These are phyloP conservation scores for Populus tomentosa DNA, from an alignment of 441 rosid genomes.

Conservation along the genomic window DNA sequence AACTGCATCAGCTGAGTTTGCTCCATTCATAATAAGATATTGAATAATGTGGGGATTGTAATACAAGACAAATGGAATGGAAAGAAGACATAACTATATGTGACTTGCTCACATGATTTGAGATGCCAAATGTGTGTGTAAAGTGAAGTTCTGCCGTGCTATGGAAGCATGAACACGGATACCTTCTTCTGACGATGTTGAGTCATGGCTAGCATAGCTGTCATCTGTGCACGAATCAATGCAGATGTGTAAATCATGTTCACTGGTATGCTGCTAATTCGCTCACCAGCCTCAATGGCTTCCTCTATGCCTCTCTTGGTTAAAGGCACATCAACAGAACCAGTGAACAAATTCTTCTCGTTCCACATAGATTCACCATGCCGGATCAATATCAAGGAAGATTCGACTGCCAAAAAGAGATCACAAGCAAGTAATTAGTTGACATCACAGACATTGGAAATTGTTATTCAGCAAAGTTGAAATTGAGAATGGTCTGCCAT, in stretches of 20 bases:
- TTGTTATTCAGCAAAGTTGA: background rate
- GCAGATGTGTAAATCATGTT: conserved; percentile 74
- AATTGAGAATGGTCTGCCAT: background rate
- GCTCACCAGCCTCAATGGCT: conserved; percentile 81
- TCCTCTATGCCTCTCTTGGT: conserved; percentile 77
- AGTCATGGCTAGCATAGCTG: conserved; percentile 86
- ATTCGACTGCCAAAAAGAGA: conserved; percentile 43
- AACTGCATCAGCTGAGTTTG: background rate
- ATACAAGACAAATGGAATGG: background rate
- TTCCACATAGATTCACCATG: conserved; percentile 89
- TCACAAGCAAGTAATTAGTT: background rate
- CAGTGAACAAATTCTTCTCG: conserved; percentile 78
- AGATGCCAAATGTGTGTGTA: background rate
- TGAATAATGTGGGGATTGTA: background rate
- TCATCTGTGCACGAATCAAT: conserved; percentile 80
- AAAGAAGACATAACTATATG: background rate
- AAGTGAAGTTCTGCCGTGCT: background rate
- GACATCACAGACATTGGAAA: background rate
- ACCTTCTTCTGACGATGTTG: conserved; percentile 82
- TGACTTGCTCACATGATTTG: background rate
- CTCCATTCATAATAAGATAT: background rate
- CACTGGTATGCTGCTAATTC: conserved; percentile 71
- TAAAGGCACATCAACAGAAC: conserved; percentile 79
- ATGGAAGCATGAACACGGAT: background rate
- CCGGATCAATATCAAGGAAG: conserved; percentile 64